A percentile compares a stretch with the other conserved stretches of the same genome.
phyloP scores from a whole-genome alignment of 202 grass and related monocot genomes.

The Panicum virgatum region DNA sequence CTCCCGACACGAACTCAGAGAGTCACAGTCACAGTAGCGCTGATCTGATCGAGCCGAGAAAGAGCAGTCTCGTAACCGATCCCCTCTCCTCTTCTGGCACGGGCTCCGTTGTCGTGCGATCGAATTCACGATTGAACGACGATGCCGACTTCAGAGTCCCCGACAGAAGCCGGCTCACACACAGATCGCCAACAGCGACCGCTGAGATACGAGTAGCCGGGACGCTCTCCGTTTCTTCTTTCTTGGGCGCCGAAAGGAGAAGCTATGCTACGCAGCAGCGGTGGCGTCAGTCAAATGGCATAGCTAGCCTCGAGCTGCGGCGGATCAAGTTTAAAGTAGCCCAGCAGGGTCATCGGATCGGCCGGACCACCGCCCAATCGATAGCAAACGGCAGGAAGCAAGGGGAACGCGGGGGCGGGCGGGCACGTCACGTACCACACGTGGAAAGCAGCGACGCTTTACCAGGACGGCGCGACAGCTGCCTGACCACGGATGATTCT shows the following conservation, averaged over 20 bases:
- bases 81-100: neutral
- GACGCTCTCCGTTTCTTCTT: no score
- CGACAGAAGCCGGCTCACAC: neutral
- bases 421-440: neutral
- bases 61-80: neutral
- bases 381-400: neutral
- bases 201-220: neutral
- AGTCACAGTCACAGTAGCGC: neutral
- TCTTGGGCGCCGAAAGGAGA: neutral
- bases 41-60: neutral
- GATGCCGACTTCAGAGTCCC: conserved; percentile 15
- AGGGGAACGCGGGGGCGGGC: neutral
- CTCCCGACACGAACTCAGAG: neutral
- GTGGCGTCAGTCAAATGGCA: neutral
- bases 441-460: neutral
- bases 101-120: no score
- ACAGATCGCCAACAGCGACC: neutral
- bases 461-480: neutral
- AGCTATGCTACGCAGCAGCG: neutral
- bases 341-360: neutral
- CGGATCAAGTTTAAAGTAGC: neutral
- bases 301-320: neutral
- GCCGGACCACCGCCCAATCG: neutral
- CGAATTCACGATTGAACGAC: no score
- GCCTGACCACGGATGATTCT: neutral